Evolutionary conservation across 2,329 filamentous ascomycete genomes (phyloP).

Genomic region (Neonectria punicea): DNA sequence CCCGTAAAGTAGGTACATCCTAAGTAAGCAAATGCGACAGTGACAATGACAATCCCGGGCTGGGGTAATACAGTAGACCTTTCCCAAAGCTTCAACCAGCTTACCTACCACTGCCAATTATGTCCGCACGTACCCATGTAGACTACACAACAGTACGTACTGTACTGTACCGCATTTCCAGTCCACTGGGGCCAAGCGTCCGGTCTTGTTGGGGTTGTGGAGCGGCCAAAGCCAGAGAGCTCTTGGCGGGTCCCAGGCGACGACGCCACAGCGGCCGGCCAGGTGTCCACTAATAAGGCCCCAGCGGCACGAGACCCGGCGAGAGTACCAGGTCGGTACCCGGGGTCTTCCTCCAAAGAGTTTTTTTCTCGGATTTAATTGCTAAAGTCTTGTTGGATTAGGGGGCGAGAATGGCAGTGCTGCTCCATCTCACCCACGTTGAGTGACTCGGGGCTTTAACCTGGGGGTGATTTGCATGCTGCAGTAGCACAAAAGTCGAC

Average conservation of each 20-base stretch:
- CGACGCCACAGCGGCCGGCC: conserved; percentile 22
- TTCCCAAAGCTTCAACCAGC: background rate
- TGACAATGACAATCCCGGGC: background rate
- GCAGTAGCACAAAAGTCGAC: background rate
- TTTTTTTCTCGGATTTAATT: background rate
- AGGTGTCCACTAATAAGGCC: conserved; percentile 4
- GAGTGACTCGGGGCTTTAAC: background rate
- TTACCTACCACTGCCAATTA: background rate
- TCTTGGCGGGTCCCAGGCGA: conserved; percentile 15
- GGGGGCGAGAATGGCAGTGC: too few relatives aligned
- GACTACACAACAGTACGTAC: background rate
- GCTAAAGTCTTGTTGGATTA: too few relatives aligned
- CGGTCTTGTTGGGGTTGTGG: conserved; percentile 23
- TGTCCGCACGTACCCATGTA: background rate
- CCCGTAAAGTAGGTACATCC: background rate
- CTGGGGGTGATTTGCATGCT: conserved; percentile 1
- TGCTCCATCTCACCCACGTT: too few relatives aligned
- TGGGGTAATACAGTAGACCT: background rate
- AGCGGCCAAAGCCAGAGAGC: conserved; percentile 11
- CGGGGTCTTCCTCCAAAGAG: background rate
- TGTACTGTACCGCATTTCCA: background rate
- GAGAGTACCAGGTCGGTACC: background rate
- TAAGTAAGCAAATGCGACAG: background rate
- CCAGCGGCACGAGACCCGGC: conserved; percentile 18
- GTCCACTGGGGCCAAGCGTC: background rate